Conservation (phyloP, 2,329 filamentous ascomycete species). For the Colletotrichum camelliae region DNA sequence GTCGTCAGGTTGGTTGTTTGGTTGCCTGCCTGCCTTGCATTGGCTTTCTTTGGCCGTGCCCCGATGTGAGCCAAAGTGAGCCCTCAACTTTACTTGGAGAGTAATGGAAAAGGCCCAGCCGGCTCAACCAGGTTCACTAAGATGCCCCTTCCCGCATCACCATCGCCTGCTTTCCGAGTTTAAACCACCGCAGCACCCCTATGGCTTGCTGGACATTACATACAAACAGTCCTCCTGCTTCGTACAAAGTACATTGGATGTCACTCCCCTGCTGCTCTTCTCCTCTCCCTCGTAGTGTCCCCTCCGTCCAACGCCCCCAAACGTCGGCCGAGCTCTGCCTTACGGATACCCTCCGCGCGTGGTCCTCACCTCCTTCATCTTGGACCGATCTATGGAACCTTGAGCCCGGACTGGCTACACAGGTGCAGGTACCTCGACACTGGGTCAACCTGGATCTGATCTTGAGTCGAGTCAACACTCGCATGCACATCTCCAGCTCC, state of each 20-base stretch:
- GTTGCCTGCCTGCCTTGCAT: background rate
- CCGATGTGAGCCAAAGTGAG: background rate
- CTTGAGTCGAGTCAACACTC: slow-evolving; percentile 18
- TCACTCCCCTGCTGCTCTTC: background rate
- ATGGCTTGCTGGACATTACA: background rate
- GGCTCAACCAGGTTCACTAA: background rate
- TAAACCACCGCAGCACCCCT: background rate
- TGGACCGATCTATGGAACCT: slow-evolving; percentile 3
- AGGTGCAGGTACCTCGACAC: slow-evolving; percentile 8
- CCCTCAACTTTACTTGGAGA: background rate
- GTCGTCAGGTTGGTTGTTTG: background rate
- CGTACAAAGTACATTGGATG: background rate
- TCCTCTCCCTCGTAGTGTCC: background rate
- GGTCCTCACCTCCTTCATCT: background rate
- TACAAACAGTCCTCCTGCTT: background rate
- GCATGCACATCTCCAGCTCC: slow-evolving; percentile 3
- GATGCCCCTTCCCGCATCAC: background rate
- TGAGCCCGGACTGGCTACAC: slow-evolving; percentile 6
- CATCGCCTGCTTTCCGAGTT: background rate
- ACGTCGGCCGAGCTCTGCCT: slow-evolving; percentile 15
- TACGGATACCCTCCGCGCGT: slow-evolving; percentile 13
- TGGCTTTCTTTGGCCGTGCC: background rate
- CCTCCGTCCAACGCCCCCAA: background rate
- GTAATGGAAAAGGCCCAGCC: background rate
- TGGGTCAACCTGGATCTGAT: slow-evolving; percentile 16